These are phyloP conservation scores for Talaromyces piceae DNA, from an alignment of 2,329 filamentous ascomycete genomes.

Conservation along the genomic window DNA sequence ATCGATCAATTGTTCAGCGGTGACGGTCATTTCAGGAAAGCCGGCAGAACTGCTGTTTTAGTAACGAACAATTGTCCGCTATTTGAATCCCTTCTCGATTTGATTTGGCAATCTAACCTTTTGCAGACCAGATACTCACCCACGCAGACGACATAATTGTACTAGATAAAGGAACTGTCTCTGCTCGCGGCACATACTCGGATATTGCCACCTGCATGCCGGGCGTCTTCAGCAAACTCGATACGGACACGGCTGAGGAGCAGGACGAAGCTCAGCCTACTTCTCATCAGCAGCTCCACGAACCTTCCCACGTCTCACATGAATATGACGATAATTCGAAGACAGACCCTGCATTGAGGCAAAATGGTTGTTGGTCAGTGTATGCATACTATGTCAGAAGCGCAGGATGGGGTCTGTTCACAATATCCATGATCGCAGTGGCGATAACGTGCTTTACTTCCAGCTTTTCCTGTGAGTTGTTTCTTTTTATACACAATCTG, in stretches of 20 bases:
- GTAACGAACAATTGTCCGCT: background rate
- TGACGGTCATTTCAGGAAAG: background rate
- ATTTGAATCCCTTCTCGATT: background rate
- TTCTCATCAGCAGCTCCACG: background rate
- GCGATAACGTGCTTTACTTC: slow-evolving; percentile 31
- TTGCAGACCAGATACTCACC: background rate
- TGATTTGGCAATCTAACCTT: background rate
- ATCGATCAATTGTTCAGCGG: background rate
- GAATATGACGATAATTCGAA: background rate
- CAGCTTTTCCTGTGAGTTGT: slow-evolving; percentile 29
- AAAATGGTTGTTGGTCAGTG: slow-evolving; percentile 33
- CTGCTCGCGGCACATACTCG: background rate
- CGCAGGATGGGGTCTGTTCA: slow-evolving; percentile 28
- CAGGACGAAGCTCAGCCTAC: background rate
- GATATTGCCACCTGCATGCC: background rate
- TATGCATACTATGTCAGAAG: slow-evolving; percentile 34
- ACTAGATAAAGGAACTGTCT: slow-evolving; percentile 16
- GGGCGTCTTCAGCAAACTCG: background rate
- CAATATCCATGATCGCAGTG: slow-evolving; percentile 29
- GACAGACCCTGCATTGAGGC: slow-evolving; percentile 8
- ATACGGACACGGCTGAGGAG: background rate
- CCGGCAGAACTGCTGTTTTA: background rate
- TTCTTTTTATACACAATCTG: background rate
- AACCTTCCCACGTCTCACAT: background rate
- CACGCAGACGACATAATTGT: slow-evolving; percentile 35